Conservation (phyloP, 495 filamentous ascomycete genomes). For the Trichoderma parareesei region DNA sequence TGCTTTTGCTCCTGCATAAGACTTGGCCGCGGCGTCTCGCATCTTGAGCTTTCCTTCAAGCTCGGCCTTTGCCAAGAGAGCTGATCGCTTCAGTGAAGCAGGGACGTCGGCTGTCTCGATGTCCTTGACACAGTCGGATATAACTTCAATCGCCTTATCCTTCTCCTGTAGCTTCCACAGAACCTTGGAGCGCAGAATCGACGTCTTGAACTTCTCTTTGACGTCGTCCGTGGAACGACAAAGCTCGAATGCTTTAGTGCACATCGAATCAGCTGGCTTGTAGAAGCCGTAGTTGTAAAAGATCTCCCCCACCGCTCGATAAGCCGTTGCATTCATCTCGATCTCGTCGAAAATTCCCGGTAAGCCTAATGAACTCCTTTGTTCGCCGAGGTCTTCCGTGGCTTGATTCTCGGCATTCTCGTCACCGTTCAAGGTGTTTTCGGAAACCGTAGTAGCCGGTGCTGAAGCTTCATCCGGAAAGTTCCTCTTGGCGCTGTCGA, state of each 20-base stretch:
- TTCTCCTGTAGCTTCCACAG: slow-evolving; percentile 1
- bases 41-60: slow-evolving; percentile 9
- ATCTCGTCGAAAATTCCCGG: slow-evolving; percentile 7
- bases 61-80: slow-evolving; percentile 12
- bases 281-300: background rate
- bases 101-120: background rate
- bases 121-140: background rate
- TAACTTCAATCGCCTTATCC: background rate
- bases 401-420: background rate
- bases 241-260: slow-evolving; percentile 6
- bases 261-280: slow-evolving; percentile 12
- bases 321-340: slow-evolving; percentile 7
- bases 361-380: background rate
- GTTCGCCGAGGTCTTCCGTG: background rate
- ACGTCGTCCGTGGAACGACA: background rate
- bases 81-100: slow-evolving; percentile 1
- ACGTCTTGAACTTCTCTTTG: background rate
- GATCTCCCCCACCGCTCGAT: slow-evolving; percentile 6
- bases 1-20: slow-evolving; percentile 12
- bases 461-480: background rate
- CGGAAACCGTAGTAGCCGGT: background rate
- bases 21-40: slow-evolving; percentile 8
- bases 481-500: background rate
- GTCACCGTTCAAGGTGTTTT: background rate
- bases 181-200: background rate